These are phyloP conservation scores for Cadophora sp. DNA, from an alignment of 2,329 filamentous ascomycete genomes.

Conservation along the genomic window DNA sequence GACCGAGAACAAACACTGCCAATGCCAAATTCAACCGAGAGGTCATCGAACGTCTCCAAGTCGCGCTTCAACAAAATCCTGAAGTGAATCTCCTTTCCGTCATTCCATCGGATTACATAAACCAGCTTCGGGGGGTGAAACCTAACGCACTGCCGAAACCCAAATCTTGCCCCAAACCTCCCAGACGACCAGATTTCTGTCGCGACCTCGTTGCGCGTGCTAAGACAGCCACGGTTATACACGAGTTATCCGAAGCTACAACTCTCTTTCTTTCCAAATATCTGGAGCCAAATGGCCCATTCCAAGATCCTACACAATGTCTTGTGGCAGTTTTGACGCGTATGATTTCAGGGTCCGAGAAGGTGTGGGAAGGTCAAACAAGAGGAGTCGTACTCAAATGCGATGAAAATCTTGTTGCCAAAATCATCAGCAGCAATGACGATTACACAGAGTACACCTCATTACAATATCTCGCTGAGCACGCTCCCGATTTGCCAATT, in stretches of 20 bases:
- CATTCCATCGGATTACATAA: not conserved
- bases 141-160: not conserved
- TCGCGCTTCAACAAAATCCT: not conserved
- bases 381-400: not conserved
- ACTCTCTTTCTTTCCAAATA: not conserved
- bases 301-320: not conserved
- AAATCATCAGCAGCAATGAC: not conserved
- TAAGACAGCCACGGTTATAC: not conserved
- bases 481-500: not conserved
- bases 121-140: not conserved
- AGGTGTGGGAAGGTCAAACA: not conserved
- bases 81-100: not conserved
- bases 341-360: not conserved
- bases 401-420: not conserved
- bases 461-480: not conserved
- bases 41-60: not conserved
- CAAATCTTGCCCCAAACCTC: not conserved
- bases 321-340: not conserved
- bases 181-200: not conserved
- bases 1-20: no score
- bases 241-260: not conserved
- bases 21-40: not conserved
- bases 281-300: not conserved
- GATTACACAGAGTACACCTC: not conserved
- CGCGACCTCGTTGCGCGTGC: not conserved